Percentiles rank a stretch among this genome's conserved stretches.
Evolutionary conservation across 768 basidiomycete genomes (phyloP).

Genomic region (Macrolepiota dolichaula): DNA sequence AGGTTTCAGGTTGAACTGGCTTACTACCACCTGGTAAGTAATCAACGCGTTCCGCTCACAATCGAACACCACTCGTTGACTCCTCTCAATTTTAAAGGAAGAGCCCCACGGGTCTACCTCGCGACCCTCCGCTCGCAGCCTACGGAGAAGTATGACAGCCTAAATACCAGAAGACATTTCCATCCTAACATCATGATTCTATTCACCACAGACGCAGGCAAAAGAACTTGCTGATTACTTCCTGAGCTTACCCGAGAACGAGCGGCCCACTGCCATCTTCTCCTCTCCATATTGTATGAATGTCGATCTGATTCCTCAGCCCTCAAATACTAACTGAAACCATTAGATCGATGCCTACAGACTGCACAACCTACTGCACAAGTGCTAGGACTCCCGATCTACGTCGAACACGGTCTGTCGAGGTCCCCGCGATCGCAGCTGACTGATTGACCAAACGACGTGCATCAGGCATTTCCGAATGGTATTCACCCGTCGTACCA

Average conservation of each 20-base stretch:
- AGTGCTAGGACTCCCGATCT: slow-evolving; percentile 64
- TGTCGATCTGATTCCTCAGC: neutral
- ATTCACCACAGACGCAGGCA: slow-evolving; percentile 55
- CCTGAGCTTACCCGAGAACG: slow-evolving; percentile 55
- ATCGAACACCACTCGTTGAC: slow-evolving; percentile 9
- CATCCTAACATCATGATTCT: slow-evolving; percentile 1
- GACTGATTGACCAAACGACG: neutral
- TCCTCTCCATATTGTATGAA: slow-evolving; percentile 80
- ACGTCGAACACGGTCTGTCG: slow-evolving; percentile 69
- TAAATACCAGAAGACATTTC: neutral
- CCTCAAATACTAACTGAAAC: neutral
- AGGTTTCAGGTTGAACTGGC: slow-evolving; percentile 81
- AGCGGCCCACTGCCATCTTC: slow-evolving; percentile 75
- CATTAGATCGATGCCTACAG: slow-evolving; percentile 81
- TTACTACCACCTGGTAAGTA: slow-evolving; percentile 58
- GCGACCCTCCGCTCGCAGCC: slow-evolving; percentile 72
- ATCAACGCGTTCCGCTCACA: neutral
- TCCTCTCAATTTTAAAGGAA: slow-evolving; percentile 37
- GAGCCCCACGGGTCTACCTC: slow-evolving; percentile 60
- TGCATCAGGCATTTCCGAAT: slow-evolving; percentile 62
- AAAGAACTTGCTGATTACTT: slow-evolving; percentile 68
- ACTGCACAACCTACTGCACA: slow-evolving; percentile 65
- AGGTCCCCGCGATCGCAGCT: neutral
- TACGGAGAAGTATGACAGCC: slow-evolving; percentile 54
- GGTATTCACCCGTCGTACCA: slow-evolving; percentile 70